Evolutionary conservation across 495 filamentous ascomycete species (phyloP), one percentile per base, ranked within the genome.

Genomic region (Talaromyces trachyspermus): DNA sequence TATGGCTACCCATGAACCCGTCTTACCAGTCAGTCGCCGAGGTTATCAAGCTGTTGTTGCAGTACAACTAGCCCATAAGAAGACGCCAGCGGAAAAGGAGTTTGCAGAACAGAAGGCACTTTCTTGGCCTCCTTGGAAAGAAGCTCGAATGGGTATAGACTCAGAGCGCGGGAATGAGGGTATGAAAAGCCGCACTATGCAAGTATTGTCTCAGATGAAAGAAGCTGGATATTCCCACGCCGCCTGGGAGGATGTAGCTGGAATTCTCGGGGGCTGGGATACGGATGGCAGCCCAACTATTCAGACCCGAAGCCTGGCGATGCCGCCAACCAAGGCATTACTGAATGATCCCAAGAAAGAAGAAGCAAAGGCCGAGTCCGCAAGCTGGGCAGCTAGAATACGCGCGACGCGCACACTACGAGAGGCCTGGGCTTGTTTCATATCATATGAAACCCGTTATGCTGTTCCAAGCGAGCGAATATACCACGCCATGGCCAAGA

Each of bases 91-190:
- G 1, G 85, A 87, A 57, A 72, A 67, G 9, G 71, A 77, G 52
- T 81, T 71, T 64, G 78, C 77, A 1, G 57, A 65, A 27, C 54
- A 83, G 24, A 84, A 86, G 62, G 69, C 76, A 4, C 65, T 65
- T 0, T 78, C 74, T 10, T 88, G 84, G 84, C 84, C 84, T 2
- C 84, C 84, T 1, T 88, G 79, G 80, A 85, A 83, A 42, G 72
- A 79, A 55, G 76, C 78, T 6, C 76, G 64, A 35, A 65, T 76
- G 10, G 79, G 77, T 2, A 70, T 81, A 18, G 80, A 85, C 59
- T 66, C 68, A 18, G 58, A 69, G 4, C 76, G 75, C 22, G 76
- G 71, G 6, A 63, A 68, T 36, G 77, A 83, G 35, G 75, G 76
- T 24, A 70, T 75, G 48, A 61, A 63, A n/a, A 80, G 81, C 36